Conservation (phyloP, 495 filamentous ascomycete species). For the Penicilliopsis zonata region DNA sequence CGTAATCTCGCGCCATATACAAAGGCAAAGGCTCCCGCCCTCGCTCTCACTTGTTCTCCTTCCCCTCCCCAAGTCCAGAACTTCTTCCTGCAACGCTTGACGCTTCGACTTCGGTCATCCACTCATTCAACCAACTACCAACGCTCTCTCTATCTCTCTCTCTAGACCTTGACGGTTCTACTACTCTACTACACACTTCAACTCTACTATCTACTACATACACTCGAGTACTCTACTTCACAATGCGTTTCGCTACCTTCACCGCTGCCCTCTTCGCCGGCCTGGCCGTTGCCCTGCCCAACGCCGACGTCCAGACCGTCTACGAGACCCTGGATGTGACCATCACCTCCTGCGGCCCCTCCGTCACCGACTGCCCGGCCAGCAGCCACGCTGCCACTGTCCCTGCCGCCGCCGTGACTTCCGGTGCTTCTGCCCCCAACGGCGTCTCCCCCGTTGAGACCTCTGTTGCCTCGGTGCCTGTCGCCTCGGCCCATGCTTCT, state of each 20-base stretch:
- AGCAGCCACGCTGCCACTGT: slow-evolving; percentile 4
- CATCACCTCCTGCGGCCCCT: slow-evolving; percentile 47
- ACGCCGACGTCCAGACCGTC: slow-evolving; percentile 32
- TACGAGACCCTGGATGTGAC: slow-evolving; percentile 43
- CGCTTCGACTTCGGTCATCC: slow-evolving; percentile 41
- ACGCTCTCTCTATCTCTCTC: slow-evolving; percentile 31
- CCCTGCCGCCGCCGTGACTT: slow-evolving; percentile 8
- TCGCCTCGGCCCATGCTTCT: slow-evolving; percentile 5
- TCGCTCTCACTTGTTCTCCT: slow-evolving; percentile 16
- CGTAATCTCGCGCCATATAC: slow-evolving; percentile 35
- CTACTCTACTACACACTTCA: slow-evolving; percentile 4
- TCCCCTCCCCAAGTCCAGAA: slow-evolving; percentile 25
- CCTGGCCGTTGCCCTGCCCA: slow-evolving; percentile 27
- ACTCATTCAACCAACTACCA: slow-evolving; percentile 38
- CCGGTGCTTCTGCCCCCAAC: slow-evolving; percentile 9
- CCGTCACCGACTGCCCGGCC: slow-evolving; percentile 47
- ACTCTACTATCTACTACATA: slow-evolving; percentile 10
- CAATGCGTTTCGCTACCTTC: slow-evolving; percentile 43
- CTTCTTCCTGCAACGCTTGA: slow-evolving; percentile 22
- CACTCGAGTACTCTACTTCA: slow-evolving; percentile 20
- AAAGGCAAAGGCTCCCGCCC: slow-evolving; percentile 21
- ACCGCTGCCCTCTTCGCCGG: slow-evolving; percentile 39
- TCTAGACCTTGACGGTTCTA: slow-evolving; percentile 23
- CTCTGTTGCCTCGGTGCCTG: slow-evolving; percentile 4
- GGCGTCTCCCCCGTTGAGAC: slow-evolving; percentile 3